Evolutionary conservation across 139 green algal genomes (phyloP).

Genomic region (Protoeuglena noctilucae): DNA sequence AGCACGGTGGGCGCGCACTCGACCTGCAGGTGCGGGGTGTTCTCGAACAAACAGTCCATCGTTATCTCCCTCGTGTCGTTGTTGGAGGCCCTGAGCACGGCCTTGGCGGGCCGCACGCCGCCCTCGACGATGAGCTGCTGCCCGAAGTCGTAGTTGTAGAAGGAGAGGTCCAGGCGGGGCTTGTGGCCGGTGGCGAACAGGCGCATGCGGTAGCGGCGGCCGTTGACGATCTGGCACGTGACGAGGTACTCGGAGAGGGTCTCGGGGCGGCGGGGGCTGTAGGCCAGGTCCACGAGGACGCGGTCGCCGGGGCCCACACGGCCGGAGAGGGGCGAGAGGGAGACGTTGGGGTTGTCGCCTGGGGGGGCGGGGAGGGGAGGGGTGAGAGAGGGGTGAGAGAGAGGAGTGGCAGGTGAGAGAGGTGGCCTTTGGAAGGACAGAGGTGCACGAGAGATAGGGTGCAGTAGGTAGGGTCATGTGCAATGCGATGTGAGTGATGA

Average conservation of each 20-base stretch:
- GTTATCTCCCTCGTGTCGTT: conserved; percentile 40
- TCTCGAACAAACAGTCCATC: conserved; percentile 29
- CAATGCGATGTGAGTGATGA: too few relatives aligned
- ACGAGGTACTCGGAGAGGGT: conserved; percentile 32
- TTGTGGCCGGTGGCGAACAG: conserved; percentile 44
- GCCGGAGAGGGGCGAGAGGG: conserved; percentile 33
- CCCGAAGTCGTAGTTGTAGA: conserved; percentile 50
- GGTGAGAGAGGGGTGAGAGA: too few relatives aligned
- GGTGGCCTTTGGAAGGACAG: too few relatives aligned
- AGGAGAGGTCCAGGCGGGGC: conserved; percentile 46
- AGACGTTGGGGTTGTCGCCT: conserved; percentile 24
- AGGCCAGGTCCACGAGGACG: conserved; percentile 38
- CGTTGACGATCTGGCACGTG: conserved; percentile 34
- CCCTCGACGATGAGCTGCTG: conserved; percentile 27
- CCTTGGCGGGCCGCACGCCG: conserved; percentile 28
- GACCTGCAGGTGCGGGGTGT: conserved; percentile 24
- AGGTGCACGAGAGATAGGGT: too few relatives aligned
- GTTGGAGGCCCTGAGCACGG: conserved; percentile 34
- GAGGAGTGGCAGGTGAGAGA: too few relatives aligned
- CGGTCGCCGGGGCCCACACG: conserved; percentile 40
- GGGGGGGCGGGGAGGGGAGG: too few relatives aligned
- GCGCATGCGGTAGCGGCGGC: conserved; percentile 34
- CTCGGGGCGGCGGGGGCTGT: conserved; percentile 33
- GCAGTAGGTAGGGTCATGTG: too few relatives aligned
- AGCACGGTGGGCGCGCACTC: conserved; percentile 27